These are phyloP conservation scores for Carex scoparia DNA, from an alignment of 176 grass and related monocot species.

Conservation along the genomic window DNA sequence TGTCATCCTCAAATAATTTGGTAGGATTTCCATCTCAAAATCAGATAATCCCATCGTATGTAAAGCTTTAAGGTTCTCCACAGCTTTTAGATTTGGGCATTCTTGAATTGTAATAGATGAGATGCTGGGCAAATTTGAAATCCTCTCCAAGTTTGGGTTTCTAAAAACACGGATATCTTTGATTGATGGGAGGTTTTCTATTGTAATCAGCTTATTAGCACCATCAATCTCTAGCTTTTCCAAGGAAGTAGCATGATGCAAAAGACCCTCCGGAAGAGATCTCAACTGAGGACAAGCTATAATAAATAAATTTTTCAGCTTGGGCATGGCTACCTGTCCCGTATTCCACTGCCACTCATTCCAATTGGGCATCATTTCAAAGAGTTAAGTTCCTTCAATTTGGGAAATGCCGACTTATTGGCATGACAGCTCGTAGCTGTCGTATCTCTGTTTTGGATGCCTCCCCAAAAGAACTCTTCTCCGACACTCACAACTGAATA, in stretches of 20 bases:
- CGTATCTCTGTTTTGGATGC: neutral
- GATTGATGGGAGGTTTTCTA: no score
- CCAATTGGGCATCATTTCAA: neutral
- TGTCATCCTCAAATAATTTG: neutral
- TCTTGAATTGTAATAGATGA: no score
- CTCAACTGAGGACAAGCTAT: neutral
- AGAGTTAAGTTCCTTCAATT: neutral
- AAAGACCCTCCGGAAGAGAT: neutral
- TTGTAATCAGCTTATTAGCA: neutral
- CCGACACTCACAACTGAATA: neutral
- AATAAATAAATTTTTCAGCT: neutral
- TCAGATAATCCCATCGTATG: neutral
- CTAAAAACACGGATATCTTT: no score
- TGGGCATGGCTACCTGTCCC: neutral
- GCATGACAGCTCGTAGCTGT: no score
- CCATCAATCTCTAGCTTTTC: neutral
- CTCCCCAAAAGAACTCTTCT: neutral
- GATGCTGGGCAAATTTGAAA: no score
- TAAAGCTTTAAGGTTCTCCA: neutral
- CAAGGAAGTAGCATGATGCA: neutral
- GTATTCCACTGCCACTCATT: slow-evolving; percentile 2
- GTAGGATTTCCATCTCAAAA: neutral
- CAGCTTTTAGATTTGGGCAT: neutral
- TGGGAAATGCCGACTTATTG: neutral
- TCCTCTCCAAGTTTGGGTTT: no score